Evolutionary conservation across 768 basidiomycete species (phyloP).

Genomic region (Amanita thiersii): DNA sequence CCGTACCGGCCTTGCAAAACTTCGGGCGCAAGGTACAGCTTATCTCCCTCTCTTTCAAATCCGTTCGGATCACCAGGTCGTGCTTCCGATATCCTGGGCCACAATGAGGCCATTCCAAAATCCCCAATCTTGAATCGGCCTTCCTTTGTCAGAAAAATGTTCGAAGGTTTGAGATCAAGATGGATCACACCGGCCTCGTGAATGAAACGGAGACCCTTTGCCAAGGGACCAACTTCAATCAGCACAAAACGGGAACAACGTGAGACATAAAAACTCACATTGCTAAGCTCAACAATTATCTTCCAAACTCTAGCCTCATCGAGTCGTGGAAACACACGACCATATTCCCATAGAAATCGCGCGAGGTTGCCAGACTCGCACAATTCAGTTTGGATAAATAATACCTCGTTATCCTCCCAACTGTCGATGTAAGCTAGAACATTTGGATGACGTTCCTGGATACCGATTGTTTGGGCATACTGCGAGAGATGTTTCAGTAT

Average conservation of each 20-base stretch:
- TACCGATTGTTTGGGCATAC: slow-evolving; percentile 29
- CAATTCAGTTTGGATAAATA: slow-evolving; percentile 92
- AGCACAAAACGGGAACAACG: slow-evolving; percentile 14
- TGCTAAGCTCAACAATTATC: slow-evolving; percentile 82
- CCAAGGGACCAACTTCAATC: slow-evolving; percentile 14
- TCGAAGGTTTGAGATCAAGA: slow-evolving; percentile 95
- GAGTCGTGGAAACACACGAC: slow-evolving; percentile 71
- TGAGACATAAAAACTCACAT: slow-evolving; percentile 53
- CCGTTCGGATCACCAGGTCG: slow-evolving; percentile 27
- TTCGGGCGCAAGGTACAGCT: slow-evolving; percentile 95
- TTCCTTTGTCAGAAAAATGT: slow-evolving; percentile 82
- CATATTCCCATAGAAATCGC: slow-evolving; percentile 87
- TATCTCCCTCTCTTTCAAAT: slow-evolving; percentile 96
- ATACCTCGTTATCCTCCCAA: slow-evolving; percentile 86
- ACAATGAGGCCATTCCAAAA: slow-evolving; percentile 96
- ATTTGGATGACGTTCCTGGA: slow-evolving; percentile 55
- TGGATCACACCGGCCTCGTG: slow-evolving; percentile 87
- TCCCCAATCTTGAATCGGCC: slow-evolving; percentile 96
- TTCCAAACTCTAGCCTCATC: slow-evolving; percentile 97
- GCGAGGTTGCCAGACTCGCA: slow-evolving; percentile 91
- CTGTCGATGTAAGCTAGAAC: slow-evolving; percentile 87
- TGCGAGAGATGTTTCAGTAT: slow-evolving; percentile 70
- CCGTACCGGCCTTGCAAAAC: slow-evolving; percentile 88
- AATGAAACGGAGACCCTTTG: slow-evolving; percentile 87
- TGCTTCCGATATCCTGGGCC: slow-evolving; percentile 51